Evolutionary conservation across 169 alveolate species (phyloP).

Genomic region (Eimeria nieschulzi): DNA sequence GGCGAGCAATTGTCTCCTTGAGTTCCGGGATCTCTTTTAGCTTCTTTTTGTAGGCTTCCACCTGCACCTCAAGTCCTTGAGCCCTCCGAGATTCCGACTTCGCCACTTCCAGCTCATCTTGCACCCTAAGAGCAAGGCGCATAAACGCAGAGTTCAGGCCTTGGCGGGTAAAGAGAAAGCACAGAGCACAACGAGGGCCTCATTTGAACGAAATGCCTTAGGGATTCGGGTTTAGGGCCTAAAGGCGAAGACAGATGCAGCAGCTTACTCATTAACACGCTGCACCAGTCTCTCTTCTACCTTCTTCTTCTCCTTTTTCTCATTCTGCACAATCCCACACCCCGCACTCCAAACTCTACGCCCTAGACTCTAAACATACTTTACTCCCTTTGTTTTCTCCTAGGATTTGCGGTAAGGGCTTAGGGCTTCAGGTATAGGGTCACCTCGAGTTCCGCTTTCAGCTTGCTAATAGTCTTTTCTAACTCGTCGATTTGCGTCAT

Average conservation of each 20-base stretch:
- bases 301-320: constrained; percentile 1
- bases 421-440: neutral
- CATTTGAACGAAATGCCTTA: constrained; percentile 80
- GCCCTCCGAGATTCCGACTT: constrained; percentile 8
- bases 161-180: neutral
- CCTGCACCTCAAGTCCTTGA: constrained; percentile 4
- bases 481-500: neutral
- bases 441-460: neutral
- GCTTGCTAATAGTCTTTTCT: constrained; percentile 11
- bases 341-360: constrained; percentile 66
- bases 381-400: constrained; percentile 40
- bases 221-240: constrained; percentile 67
- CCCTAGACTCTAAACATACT: constrained; percentile 76
- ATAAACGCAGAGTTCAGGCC: neutral
- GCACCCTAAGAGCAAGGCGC: neutral
- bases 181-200: no score
- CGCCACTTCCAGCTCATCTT: neutral
- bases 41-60: constrained; percentile 2
- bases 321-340: neutral
- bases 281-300: neutral
- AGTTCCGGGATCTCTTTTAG: neutral
- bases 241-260: constrained; percentile 95
- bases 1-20: neutral
- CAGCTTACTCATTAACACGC: constrained; percentile 87
- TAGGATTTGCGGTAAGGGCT: neutral